phyloP scores from a whole-genome alignment of 768 basidiomycete genomes.

The Hebeloma cylindrosporum region DNA sequence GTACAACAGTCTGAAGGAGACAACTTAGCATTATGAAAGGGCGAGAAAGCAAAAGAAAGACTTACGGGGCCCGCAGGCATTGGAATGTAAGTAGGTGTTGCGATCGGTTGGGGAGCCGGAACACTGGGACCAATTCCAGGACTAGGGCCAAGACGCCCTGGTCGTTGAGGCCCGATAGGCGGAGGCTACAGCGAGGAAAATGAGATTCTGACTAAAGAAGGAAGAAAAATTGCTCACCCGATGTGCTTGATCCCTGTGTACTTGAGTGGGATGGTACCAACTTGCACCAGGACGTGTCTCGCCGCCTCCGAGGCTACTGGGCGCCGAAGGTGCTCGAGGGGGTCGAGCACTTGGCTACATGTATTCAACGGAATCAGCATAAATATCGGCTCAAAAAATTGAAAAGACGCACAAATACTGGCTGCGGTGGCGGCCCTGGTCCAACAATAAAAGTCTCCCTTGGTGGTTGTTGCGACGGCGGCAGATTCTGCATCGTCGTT shows the following conservation, averaged over 20 bases:
- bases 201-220: background rate
- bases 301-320: slow-evolving; percentile 22
- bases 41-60: slow-evolving; percentile 9
- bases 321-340: slow-evolving; percentile 28
- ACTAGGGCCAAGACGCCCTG: background rate
- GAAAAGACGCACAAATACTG: slow-evolving; percentile 26
- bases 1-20: slow-evolving; percentile 51
- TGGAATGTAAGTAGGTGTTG: slow-evolving; percentile 36
- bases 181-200: slow-evolving; percentile 1
- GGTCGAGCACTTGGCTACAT: background rate
- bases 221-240: slow-evolving; percentile 1
- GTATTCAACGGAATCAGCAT: too few relatives aligned
- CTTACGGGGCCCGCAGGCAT: slow-evolving; percentile 59
- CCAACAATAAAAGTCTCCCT: too few relatives aligned
- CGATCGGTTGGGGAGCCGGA: slow-evolving; percentile 1
- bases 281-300: slow-evolving; percentile 10
- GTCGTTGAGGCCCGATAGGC: background rate
- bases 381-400: background rate
- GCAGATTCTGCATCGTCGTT: too few relatives aligned
- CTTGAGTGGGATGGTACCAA: slow-evolving; percentile 31
- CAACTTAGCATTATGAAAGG: background rate
- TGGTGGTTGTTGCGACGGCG: too few relatives aligned
- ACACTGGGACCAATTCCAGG: background rate
- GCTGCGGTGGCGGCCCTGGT: slow-evolving; percentile 23
- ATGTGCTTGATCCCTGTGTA: slow-evolving; percentile 10